A percentile compares a stretch with the other conserved stretches of the same genome.
Evolutionary conservation across 2,329 filamentous ascomycete genomes (phyloP).

Genomic region (Aspergillus sclerotialis): DNA sequence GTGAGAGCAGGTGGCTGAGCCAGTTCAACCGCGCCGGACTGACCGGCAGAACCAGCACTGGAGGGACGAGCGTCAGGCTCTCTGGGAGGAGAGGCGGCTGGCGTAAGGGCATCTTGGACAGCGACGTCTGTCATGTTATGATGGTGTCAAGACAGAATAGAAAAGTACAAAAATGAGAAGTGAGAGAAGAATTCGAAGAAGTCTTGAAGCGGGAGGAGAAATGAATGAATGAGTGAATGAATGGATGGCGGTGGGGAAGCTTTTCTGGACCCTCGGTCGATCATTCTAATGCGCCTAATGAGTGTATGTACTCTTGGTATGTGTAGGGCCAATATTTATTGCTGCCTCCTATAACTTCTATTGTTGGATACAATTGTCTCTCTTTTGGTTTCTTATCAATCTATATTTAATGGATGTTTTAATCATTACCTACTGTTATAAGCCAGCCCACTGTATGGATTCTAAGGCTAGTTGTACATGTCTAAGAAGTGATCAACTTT

Average conservation of each 20-base stretch:
- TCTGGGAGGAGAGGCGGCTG: constrained; percentile 12
- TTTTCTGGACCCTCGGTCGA: no score
- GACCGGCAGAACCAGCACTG: constrained; percentile 22
- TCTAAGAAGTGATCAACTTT: no score
- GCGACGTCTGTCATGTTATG: constrained; percentile 23
- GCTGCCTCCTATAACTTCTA: no score
- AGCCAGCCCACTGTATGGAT: no score
- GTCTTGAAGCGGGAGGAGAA: not conserved
- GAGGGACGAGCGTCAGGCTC: constrained; percentile 24
- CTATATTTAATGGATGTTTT: no score
- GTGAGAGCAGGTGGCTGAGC: constrained; percentile 17
- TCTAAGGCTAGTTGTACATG: no score
- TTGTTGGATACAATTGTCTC: no score
- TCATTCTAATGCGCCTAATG: no score
- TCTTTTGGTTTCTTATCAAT: no score
- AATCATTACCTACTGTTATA: no score
- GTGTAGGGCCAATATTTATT: no score
- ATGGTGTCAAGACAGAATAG: not conserved
- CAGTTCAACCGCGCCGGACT: constrained; percentile 14
- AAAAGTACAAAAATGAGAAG: not conserved
- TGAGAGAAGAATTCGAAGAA: not conserved
- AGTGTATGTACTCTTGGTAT: no score
- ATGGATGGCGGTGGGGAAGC: constrained; percentile 1
- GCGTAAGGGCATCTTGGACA: constrained; percentile 17
- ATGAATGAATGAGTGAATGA: not conserved